Evolutionary conservation across 441 rosid genomes (phyloP).

Genomic region (Syzygium syzygioides): DNA sequence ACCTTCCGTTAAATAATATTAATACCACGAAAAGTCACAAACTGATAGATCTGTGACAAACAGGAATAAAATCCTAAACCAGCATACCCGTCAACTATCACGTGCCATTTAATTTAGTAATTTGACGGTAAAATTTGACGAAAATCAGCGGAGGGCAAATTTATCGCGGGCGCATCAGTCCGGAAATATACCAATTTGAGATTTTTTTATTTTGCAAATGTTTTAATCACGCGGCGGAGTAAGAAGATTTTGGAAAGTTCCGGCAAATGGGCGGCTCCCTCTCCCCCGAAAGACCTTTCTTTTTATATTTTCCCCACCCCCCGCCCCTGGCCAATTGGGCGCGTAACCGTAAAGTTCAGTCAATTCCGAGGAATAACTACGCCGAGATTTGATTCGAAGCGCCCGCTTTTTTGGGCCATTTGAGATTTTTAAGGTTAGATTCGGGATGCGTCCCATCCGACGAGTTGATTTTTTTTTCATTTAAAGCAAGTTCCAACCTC

Average conservation of each 20-base stretch:
- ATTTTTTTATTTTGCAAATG: too few relatives aligned
- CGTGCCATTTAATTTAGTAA: too few relatives aligned
- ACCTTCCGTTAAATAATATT: too few relatives aligned
- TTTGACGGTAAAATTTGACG: too few relatives aligned
- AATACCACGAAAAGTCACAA: too few relatives aligned
- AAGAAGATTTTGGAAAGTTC: not conserved
- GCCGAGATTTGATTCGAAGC: not conserved
- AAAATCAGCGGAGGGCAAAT: too few relatives aligned
- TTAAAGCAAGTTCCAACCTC: not conserved
- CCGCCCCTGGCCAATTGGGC: not conserved
- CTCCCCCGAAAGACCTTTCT: too few relatives aligned
- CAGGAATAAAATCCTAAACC: too few relatives aligned
- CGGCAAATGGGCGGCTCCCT: not conserved
- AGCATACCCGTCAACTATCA: too few relatives aligned
- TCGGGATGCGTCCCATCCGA: not conserved
- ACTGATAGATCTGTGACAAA: too few relatives aligned
- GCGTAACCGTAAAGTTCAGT: not conserved
- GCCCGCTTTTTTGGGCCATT: not conserved
- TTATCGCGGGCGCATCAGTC: accelerated
- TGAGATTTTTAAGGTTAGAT: not conserved
- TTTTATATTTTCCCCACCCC: not conserved
- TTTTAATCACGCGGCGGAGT: not conserved
- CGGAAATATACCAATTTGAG: too few relatives aligned
- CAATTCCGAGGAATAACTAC: not conserved
- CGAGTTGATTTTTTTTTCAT: not conserved